phyloP scores from a whole-genome alignment of 2,329 filamentous ascomycete genomes.

The Thermoascus crustaceus region DNA sequence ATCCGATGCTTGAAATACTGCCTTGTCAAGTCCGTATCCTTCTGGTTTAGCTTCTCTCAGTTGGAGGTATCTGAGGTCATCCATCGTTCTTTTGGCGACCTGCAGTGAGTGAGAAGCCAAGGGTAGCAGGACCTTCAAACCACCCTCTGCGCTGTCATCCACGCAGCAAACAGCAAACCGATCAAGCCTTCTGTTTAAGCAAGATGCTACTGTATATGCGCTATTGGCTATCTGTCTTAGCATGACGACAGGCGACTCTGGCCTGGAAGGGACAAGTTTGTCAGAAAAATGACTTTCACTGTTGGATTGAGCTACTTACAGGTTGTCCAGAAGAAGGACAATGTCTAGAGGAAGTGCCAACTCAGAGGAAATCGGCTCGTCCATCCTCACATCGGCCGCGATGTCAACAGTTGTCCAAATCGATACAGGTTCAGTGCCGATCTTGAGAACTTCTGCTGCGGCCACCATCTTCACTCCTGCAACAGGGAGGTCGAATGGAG shows the following conservation, averaged over 20 bases:
- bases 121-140: slow-evolving; percentile 19
- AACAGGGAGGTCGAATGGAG: slow-evolving; percentile 12
- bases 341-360: slow-evolving; percentile 23
- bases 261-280: slow-evolving; percentile 11
- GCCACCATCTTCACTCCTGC: slow-evolving; percentile 14
- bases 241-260: slow-evolving; percentile 9
- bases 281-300: slow-evolving; percentile 4
- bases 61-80: slow-evolving; percentile 13
- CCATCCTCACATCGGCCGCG: slow-evolving; percentile 17
- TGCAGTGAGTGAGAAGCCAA: slow-evolving; percentile 18
- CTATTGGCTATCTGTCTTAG: slow-evolving; percentile 16
- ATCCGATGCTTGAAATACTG: slow-evolving; percentile 17
- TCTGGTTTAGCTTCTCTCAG: slow-evolving; percentile 5
- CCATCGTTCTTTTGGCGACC: slow-evolving; percentile 12
- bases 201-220: slow-evolving; percentile 17
- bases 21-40: slow-evolving; percentile 9
- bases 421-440: slow-evolving; percentile 10
- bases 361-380: slow-evolving; percentile 9
- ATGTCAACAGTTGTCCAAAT: slow-evolving; percentile 17
- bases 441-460: slow-evolving; percentile 6
- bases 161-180: slow-evolving; percentile 19
- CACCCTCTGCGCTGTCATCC: slow-evolving; percentile 11
- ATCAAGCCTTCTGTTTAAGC: slow-evolving; percentile 16
- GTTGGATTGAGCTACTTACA: slow-evolving; percentile 20
- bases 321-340: slow-evolving; percentile 27